A percentile compares a stretch with the other conserved stretches of the same genome.
These are phyloP conservation scores for Mycena maculata DNA, from an alignment of 768 basidiomycete genomes.

Conservation along the genomic window DNA sequence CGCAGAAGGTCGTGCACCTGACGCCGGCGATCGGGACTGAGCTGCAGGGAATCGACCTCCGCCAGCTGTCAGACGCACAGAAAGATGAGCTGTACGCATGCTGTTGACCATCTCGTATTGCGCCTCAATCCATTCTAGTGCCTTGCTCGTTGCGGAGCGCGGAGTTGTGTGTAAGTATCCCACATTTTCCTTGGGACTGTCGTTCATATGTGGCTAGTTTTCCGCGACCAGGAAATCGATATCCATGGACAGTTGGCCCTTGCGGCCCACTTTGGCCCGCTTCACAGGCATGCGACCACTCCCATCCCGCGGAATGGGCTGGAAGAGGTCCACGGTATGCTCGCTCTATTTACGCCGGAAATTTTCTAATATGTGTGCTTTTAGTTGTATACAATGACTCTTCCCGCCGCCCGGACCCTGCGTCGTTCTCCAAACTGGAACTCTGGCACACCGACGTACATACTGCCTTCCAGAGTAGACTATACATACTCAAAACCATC, in stretches of 20 bases:
- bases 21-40: constrained; percentile 84
- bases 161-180: constrained; percentile 75
- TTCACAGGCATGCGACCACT: constrained; percentile 88
- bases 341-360: constrained; percentile 16
- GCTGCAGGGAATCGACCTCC: constrained; percentile 76
- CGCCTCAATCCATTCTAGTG: constrained; percentile 50
- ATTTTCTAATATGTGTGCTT: constrained; percentile 13
- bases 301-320: constrained; percentile 80
- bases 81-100: constrained; percentile 80
- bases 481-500: not conserved
- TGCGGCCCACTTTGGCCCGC: constrained; percentile 75
- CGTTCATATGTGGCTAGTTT: constrained; percentile 56
- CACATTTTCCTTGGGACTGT: not conserved
- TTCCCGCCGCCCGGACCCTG: constrained; percentile 68
- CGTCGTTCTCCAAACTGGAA: constrained; percentile 78
- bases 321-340: constrained; percentile 77
- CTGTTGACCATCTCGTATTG: not conserved
- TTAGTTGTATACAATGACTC: constrained; percentile 79
- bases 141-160: constrained; percentile 79
- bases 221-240: constrained; percentile 78
- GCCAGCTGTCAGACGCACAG: constrained; percentile 71
- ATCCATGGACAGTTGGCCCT: constrained; percentile 79
- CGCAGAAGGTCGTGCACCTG: constrained; percentile 73
- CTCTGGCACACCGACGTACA: constrained; percentile 85
- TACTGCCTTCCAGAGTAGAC: not conserved